Percentiles rank a stretch among this genome's conserved stretches.
Evolutionary conservation across 1,139 yeast species (phyloP).

Genomic region (Barnettozyma hawaiiensis): DNA sequence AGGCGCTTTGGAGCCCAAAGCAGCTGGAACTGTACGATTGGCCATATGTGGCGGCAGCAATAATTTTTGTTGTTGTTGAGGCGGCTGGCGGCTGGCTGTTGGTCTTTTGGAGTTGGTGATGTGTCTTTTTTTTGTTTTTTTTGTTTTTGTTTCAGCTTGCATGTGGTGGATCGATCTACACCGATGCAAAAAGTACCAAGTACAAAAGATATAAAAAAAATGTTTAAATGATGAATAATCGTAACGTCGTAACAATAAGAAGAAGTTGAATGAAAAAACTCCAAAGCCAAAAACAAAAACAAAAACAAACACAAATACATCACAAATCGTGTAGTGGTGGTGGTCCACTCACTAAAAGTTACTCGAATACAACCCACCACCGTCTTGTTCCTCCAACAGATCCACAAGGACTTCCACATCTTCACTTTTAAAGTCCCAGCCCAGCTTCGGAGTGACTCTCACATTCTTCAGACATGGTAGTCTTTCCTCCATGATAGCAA

Average conservation of each 20-base stretch:
- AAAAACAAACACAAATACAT: no score
- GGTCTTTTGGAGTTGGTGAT: not conserved
- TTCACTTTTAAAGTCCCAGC: conserved; percentile 80
- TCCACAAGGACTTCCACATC: conserved; percentile 58
- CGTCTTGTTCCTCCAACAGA: conserved; percentile 36
- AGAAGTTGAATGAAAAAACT: not conserved
- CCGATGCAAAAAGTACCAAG: no score
- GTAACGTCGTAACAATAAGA: conserved; percentile 10
- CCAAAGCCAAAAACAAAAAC: no score
- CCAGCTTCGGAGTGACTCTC: conserved; percentile 68
- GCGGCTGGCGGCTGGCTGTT: no score
- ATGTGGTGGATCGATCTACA: no score
- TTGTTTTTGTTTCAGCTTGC: no score
- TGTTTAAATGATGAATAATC: no score
- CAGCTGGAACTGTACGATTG: not conserved
- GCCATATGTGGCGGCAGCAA: not conserved
- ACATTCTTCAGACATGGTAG: conserved; percentile 62
- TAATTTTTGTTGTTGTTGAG: not conserved
- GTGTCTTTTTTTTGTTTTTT: not conserved
- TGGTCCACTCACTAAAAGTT: conserved; percentile 17
- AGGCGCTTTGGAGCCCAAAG: not conserved
- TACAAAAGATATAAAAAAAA: no score
- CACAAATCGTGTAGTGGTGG: no score
- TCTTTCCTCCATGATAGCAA: conserved; percentile 75
- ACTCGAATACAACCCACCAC: conserved; percentile 32